Conservation (phyloP, 768 basidiomycete species). For the Tylopilus rubrobrunneus region DNA sequence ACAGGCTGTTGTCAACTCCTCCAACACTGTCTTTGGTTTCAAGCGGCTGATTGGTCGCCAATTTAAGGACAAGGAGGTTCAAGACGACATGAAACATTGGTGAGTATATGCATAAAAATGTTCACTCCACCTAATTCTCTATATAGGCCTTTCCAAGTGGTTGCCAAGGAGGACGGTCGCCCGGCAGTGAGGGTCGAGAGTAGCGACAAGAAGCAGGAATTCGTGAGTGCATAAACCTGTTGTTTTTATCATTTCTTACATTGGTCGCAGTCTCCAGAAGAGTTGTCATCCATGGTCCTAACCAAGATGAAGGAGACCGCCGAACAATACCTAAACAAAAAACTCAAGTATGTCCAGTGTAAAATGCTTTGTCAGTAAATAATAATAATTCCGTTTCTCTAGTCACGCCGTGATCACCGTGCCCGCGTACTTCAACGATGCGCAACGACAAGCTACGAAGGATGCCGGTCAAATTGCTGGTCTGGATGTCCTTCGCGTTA, state of each 20-base stretch:
- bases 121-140: neutral
- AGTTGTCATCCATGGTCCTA: constrained; percentile 84
- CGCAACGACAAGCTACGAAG: constrained; percentile 98
- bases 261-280: constrained; percentile 67
- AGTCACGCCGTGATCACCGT: constrained; percentile 92
- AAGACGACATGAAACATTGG: constrained; percentile 87
- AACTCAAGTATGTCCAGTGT: constrained; percentile 69
- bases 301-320: constrained; percentile 96
- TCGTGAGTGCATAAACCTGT: constrained; percentile 48
- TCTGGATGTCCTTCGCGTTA: constrained; percentile 94
- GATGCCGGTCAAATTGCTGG: constrained; percentile 97
- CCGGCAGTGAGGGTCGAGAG: constrained; percentile 85
- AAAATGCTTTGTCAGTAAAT: neutral
- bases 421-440: constrained; percentile 99
- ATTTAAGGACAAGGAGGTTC: constrained; percentile 90
- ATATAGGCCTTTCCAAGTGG: constrained; percentile 75
- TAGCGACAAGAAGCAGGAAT: constrained; percentile 76
- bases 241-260: constrained; percentile 4
- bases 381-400: constrained; percentile 1
- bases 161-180: constrained; percentile 65
- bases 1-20: constrained; percentile 92
- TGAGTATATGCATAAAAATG: constrained; percentile 27
- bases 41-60: constrained; percentile 94
- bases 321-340: constrained; percentile 88
- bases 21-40: constrained; percentile 92